Evolutionary conservation across 2,329 filamentous ascomycete genomes (phyloP).

Genomic region (Cercospora janseana): DNA sequence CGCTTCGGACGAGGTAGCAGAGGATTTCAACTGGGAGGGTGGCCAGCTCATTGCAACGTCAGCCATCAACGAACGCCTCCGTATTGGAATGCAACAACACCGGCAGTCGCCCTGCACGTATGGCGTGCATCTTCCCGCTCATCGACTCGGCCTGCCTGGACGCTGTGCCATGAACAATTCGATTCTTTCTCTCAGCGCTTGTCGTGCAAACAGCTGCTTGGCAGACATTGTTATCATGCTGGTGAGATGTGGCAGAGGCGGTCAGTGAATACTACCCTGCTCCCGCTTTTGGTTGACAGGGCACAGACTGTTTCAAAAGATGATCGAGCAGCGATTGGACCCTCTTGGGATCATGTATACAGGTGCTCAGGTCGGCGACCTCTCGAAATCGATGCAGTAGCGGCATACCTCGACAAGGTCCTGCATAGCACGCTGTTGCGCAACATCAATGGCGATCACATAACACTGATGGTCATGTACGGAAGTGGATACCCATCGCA

Average conservation of each 20-base stretch:
- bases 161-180: slow-evolving; percentile 17
- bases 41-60: slow-evolving; percentile 26
- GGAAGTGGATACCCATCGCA: slow-evolving; percentile 16
- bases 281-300: slow-evolving; percentile 11
- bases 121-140: slow-evolving; percentile 12
- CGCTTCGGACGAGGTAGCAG: slow-evolving; percentile 25
- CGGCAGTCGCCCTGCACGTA: slow-evolving; percentile 16
- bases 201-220: slow-evolving; percentile 6
- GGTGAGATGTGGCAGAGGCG: slow-evolving; percentile 21
- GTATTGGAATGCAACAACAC: slow-evolving; percentile 33
- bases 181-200: slow-evolving; percentile 20
- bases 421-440: slow-evolving; percentile 17
- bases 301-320: slow-evolving; percentile 34
- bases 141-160: slow-evolving; percentile 13
- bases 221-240: slow-evolving; percentile 21
- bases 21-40: slow-evolving; percentile 16
- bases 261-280: slow-evolving; percentile 30
- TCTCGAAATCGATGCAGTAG: slow-evolving; percentile 7
- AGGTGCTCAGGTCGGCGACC: slow-evolving; percentile 16
- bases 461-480: slow-evolving; percentile 15
- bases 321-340: slow-evolving; percentile 32
- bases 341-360: slow-evolving; percentile 19
- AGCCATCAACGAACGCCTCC: slow-evolving; percentile 31
- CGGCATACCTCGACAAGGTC: slow-evolving; percentile 16
- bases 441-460: slow-evolving; percentile 16